phyloP scores from a whole-genome alignment of 1,139 yeast species.

The Geotrichum cucujoidarum region DNA sequence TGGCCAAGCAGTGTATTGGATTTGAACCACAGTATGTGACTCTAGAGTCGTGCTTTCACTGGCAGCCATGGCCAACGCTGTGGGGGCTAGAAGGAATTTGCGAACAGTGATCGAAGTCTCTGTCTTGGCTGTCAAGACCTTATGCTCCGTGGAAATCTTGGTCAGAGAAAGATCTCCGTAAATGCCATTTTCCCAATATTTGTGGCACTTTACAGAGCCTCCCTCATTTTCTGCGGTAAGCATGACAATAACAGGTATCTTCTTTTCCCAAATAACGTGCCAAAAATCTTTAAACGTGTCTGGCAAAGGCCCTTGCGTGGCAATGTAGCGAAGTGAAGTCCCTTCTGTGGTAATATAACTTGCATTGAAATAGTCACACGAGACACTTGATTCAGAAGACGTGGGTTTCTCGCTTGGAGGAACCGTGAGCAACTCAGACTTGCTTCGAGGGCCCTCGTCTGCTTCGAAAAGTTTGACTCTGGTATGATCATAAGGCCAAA shows the following conservation, averaged over 20 bases:
- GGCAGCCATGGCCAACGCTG: not conserved
- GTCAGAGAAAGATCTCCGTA: constrained; percentile 28
- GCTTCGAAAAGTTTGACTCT: constrained; percentile 50
- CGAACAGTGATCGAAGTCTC: constrained; percentile 24
- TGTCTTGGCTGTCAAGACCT: constrained; percentile 13
- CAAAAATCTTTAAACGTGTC: constrained; percentile 78
- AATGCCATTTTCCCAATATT: constrained; percentile 46
- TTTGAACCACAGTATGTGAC: constrained; percentile 46
- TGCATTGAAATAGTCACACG: constrained; percentile 57
- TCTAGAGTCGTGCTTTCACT: not conserved
- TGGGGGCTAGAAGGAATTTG: constrained; percentile 19
- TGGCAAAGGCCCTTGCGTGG: constrained; percentile 81
- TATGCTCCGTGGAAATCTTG: constrained; percentile 12
- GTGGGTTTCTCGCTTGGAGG: not conserved
- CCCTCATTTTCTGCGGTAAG: constrained; percentile 56
- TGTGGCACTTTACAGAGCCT: constrained; percentile 51
- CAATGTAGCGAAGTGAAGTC: constrained; percentile 51
- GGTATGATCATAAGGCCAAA: constrained; percentile 76
- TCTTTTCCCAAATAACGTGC: constrained; percentile 62
- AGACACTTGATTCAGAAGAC: not conserved
- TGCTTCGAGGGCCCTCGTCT: constrained; percentile 16
- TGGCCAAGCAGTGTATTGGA: constrained; percentile 75
- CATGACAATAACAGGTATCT: constrained; percentile 62
- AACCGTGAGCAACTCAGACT: not conserved
- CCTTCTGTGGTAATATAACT: constrained; percentile 43